Base-by-base conservation (phyloP, 2,329 filamentous ascomycete genomes). In the Periglandula ipomoeae region DNA sequence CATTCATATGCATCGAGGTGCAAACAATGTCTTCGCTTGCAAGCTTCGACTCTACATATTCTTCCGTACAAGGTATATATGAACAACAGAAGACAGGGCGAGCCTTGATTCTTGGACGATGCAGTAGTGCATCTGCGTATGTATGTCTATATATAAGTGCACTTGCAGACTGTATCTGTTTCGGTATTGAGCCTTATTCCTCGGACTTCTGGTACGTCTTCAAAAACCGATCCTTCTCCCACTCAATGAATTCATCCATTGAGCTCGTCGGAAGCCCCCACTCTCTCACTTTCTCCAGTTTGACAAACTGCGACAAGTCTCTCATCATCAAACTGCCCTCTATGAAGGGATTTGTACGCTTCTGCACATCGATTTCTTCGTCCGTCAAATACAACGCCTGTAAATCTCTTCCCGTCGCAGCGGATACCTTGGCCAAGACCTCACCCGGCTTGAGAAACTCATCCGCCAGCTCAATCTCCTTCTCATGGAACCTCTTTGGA, bases 261-360 rank as follows among this genome's bases (percentile, higher is more conserved):
- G 61, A 69, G n/a, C 64, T 66, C 47, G 73, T 42, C 2, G 64
- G 59, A 30, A 77, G 58, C 0, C 64, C 67, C 65, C 64, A 74
- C 9, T 53, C 53, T 52, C 59, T 63, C 3, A 62, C 55, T 37
- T 61, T 56, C 1, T 65, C 60, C 44, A 65, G 58, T 48, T 74
- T 63, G 3, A 68, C 60, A 50, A 67, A 61, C 2, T 63, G 52
- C 0, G 54, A 53, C 58, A 69, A 64, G 5, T 59, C 60, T 6
- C 67, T 61, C 55, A 66, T 59, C 13, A 59, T 43, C 15, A 64
- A 40, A 51, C 76, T 71, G 1, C 58, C 68, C 15, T 49, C 51
- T 15, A 73, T 51, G 19, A 74, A 65, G 0, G 66, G 64, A 47
- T 73, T 69, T 0, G 52, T 52, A 1, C 45, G 55, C 49, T 64